phyloP scores from a whole-genome alignment of 345 rosid genomes.

The Kernera saxatilis region DNA sequence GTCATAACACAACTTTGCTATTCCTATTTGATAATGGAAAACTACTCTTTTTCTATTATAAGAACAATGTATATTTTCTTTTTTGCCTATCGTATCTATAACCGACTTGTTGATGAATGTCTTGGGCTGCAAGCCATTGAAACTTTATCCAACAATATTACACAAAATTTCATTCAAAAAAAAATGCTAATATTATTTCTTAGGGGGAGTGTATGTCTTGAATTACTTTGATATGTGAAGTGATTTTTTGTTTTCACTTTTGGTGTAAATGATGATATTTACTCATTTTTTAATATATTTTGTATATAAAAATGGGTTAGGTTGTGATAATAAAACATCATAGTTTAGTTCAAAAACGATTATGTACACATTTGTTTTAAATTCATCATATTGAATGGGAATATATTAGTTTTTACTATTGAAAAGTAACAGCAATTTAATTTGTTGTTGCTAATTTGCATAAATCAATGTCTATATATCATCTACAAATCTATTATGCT shows the following conservation, averaged over 20 bases:
- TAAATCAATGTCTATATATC: neutral
- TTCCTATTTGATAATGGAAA: too few relatives aligned
- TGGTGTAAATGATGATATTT: constrained; percentile 2
- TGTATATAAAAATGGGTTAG: neutral
- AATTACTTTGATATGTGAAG: neutral
- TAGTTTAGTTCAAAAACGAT: neutral
- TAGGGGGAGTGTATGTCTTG: neutral
- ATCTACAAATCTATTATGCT: neutral
- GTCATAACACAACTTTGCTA: too few relatives aligned
- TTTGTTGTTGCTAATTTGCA: neutral
- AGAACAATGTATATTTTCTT: too few relatives aligned
- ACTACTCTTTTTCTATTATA: too few relatives aligned
- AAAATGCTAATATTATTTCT: neutral
- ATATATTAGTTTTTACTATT: neutral
- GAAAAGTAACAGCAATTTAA: neutral
- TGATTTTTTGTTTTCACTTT: constrained; percentile 1
- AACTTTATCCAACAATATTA: too few relatives aligned
- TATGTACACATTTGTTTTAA: neutral
- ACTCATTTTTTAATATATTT: neutral
- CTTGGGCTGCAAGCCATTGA: too few relatives aligned
- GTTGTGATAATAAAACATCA: neutral
- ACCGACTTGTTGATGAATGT: too few relatives aligned
- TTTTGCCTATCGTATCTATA: too few relatives aligned
- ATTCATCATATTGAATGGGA: neutral
- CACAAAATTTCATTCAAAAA: neutral